A percentile compares a stretch with the other conserved stretches of the same genome.
phyloP scores from a whole-genome alignment of 805 yeast genomes.

The Cyberlindnera subsufficiens region DNA sequence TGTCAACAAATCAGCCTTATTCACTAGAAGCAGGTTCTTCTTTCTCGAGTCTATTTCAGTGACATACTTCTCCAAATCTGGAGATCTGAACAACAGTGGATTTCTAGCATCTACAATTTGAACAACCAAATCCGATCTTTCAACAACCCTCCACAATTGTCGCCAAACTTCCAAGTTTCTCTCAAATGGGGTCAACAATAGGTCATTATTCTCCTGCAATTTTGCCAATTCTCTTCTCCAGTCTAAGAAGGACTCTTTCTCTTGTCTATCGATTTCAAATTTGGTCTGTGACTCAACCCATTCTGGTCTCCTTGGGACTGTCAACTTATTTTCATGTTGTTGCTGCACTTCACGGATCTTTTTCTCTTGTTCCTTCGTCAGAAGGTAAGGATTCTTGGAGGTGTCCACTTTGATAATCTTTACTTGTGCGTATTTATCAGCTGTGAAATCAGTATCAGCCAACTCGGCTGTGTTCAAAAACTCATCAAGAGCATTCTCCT shows the following conservation, averaged over 20 bases:
- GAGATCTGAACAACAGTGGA: constrained; percentile 84
- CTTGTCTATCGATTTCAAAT: constrained; percentile 75
- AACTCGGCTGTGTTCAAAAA: constrained; percentile 91
- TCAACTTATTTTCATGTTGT: constrained; percentile 63
- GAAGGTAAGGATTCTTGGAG: constrained; percentile 47
- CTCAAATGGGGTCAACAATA: constrained; percentile 92
- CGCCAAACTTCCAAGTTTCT: constrained; percentile 97
- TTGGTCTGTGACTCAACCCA: constrained; percentile 76
- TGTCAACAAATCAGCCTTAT: constrained; percentile 87
- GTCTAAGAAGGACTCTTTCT: constrained; percentile 82
- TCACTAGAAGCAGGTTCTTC: constrained; percentile 76
- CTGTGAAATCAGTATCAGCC: constrained; percentile 94
- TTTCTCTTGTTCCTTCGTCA: constrained; percentile 62
- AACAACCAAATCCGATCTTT: constrained; percentile 87
- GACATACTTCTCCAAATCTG: constrained; percentile 81
- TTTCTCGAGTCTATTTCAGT: constrained; percentile 70
- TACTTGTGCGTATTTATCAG: constrained; percentile 79
- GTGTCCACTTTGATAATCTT: constrained; percentile 74
- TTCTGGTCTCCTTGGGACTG: constrained; percentile 87
- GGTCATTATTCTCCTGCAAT: constrained; percentile 77
- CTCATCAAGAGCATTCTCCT: constrained; percentile 90
- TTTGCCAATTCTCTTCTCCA: constrained; percentile 92
- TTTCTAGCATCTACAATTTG: constrained; percentile 98
- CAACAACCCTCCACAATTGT: constrained; percentile 96
- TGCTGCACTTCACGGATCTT: constrained; percentile 56